A percentile compares a stretch with the other conserved stretches of the same genome.
phyloP scores from a whole-genome alignment of 768 basidiomycete genomes.

The Podaxis carcinomalis region DNA sequence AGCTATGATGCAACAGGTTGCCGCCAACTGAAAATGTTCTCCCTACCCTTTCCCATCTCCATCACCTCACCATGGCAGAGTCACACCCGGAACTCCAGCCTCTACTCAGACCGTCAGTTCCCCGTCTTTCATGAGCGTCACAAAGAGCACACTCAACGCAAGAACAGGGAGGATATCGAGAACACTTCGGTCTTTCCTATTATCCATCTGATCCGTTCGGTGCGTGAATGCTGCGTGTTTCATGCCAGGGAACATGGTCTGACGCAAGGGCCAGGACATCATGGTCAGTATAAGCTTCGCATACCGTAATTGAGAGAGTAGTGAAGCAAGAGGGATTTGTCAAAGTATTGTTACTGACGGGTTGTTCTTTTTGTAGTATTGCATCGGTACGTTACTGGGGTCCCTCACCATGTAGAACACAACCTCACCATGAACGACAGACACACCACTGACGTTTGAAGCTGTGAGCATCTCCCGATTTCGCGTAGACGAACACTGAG shows the following conservation, averaged over 20 bases:
- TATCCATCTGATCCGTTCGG: slow-evolving; percentile 72
- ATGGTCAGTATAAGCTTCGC: slow-evolving; percentile 35
- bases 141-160: background rate
- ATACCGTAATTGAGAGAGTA: background rate
- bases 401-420: background rate
- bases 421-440: slow-evolving; percentile 30
- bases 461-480: slow-evolving; percentile 44
- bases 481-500: background rate
- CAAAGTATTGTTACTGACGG: background rate
- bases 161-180: slow-evolving; percentile 46
- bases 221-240: slow-evolving; percentile 25
- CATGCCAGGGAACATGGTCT: slow-evolving; percentile 7
- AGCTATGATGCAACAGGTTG: slow-evolving; percentile 6
- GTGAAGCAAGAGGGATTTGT: background rate
- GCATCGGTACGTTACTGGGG: slow-evolving; percentile 51
- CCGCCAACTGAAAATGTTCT: background rate
- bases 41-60: slow-evolving; percentile 1
- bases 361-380: slow-evolving; percentile 42
- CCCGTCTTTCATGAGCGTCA: background rate
- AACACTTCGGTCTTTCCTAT: slow-evolving; percentile 70
- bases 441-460: slow-evolving; percentile 81
- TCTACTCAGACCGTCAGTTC: slow-evolving; percentile 36
- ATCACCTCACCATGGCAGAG: slow-evolving; percentile 26
- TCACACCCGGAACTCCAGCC: slow-evolving; percentile 40
- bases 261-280: slow-evolving; percentile 45